Percentiles rank a stretch among this genome's conserved stretches.
These are phyloP conservation scores for Dorcoceras hygrometricum DNA, from an alignment of 257 asterid species.

Conservation along the genomic window DNA sequence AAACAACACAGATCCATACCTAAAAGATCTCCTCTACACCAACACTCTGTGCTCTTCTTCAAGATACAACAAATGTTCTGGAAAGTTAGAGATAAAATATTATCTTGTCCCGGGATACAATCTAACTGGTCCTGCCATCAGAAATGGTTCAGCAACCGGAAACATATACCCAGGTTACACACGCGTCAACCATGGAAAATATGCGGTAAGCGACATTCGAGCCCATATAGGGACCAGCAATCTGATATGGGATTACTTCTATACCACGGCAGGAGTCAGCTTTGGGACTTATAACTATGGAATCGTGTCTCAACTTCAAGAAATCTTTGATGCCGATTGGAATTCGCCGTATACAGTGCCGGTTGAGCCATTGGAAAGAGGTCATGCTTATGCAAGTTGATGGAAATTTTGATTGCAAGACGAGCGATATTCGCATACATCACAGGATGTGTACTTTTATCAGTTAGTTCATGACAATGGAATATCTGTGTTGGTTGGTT, in stretches of 20 bases:
- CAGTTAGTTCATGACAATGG: not conserved
- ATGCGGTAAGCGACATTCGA: conserved; percentile 68
- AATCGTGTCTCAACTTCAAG: conserved; percentile 67
- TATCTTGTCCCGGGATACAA: conserved; percentile 77
- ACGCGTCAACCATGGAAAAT: conserved; percentile 82
- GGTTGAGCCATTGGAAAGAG: conserved; percentile 47
- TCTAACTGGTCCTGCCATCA: conserved; percentile 63
- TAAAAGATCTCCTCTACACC: conserved; percentile 69
- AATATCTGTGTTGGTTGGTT: not conserved
- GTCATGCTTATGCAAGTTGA: conserved; percentile 44
- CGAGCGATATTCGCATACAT: not conserved
- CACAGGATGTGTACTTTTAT: too few relatives aligned
- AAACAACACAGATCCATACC: conserved; percentile 59
- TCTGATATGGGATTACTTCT: conserved; percentile 85
- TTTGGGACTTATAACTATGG: conserved; percentile 66
- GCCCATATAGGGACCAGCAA: conserved; percentile 86
- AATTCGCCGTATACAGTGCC: conserved; percentile 66
- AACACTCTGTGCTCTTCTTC: conserved; percentile 72
- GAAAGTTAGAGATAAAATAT: conserved; percentile 75
- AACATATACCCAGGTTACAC: conserved; percentile 69
- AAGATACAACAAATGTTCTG: conserved; percentile 54
- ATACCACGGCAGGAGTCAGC: conserved; percentile 69
- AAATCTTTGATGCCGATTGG: conserved; percentile 87
- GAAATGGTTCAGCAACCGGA: conserved; percentile 45
- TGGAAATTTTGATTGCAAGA: not conserved